These are phyloP conservation scores for Metschnikowia noctiluminum DNA, from an alignment of 805 yeast species.

Conservation along the genomic window DNA sequence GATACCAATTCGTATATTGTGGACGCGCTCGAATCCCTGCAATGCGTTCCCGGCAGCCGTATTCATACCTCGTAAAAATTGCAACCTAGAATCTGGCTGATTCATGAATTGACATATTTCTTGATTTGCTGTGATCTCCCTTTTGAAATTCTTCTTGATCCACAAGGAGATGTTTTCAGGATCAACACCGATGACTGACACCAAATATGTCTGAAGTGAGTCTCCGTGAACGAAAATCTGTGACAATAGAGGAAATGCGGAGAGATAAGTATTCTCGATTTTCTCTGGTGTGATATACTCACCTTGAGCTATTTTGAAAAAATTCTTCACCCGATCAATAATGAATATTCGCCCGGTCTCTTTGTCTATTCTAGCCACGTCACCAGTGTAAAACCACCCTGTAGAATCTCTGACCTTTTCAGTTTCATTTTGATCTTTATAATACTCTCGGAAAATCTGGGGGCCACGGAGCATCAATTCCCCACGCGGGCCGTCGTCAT, in stretches of 20 bases:
- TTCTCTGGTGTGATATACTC: slow-evolving; percentile 21
- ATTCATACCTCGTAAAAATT: slow-evolving; percentile 39
- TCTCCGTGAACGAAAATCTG: slow-evolving; percentile 67
- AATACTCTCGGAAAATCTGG: slow-evolving; percentile 25
- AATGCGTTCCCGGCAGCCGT: slow-evolving; percentile 31
- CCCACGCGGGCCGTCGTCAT: slow-evolving; percentile 27
- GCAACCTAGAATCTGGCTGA: slow-evolving; percentile 26
- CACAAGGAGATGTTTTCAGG: slow-evolving; percentile 25
- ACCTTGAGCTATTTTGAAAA: slow-evolving; percentile 21
- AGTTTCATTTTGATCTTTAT: slow-evolving; percentile 26
- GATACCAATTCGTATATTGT: slow-evolving; percentile 48
- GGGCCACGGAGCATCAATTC: slow-evolving; percentile 27
- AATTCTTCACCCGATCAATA: slow-evolving; percentile 30
- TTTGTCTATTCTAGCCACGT: slow-evolving; percentile 49
- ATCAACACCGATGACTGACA: slow-evolving; percentile 63
- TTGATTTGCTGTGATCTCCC: slow-evolving; percentile 6
- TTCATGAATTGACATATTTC: slow-evolving; percentile 27
- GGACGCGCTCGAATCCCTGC: slow-evolving; percentile 63
- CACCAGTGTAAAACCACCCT: slow-evolving; percentile 31
- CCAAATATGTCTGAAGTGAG: slow-evolving; percentile 51
- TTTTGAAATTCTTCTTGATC: slow-evolving; percentile 10
- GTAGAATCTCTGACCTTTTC: slow-evolving; percentile 18
- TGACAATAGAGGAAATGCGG: slow-evolving; percentile 45
- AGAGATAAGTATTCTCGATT: slow-evolving; percentile 20
- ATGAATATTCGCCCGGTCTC: slow-evolving; percentile 16